Percentiles rank a stretch among this genome's conserved stretches.
These are phyloP conservation scores for Diophrys appendiculata DNA, from an alignment of 73 alveolate genomes.

Conservation along the genomic window DNA sequence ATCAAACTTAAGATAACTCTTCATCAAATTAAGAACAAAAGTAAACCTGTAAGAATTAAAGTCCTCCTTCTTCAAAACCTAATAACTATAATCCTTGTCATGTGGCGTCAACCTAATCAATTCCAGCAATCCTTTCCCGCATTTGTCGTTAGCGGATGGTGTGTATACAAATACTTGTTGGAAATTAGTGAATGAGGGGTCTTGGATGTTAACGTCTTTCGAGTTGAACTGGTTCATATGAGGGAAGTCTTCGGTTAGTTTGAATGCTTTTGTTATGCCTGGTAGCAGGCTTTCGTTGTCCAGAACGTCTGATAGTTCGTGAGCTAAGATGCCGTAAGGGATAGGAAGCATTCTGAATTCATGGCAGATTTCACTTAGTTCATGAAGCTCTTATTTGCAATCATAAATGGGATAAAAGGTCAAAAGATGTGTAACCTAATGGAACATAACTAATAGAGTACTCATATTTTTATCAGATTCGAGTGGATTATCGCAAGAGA, in stretches of 20 bases:
- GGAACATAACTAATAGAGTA: conserved; percentile 29
- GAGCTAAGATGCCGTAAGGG: conserved; percentile 69
- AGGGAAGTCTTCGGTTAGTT: conserved; percentile 61
- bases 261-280: conserved; percentile 25
- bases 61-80: conserved; percentile 23
- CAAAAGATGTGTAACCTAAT: conserved; percentile 15
- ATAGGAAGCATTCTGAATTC: conserved; percentile 60
- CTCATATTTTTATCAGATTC: background rate
- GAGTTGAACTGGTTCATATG: conserved; percentile 42
- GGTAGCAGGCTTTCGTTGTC: conserved; percentile 61
- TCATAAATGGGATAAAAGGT: conserved; percentile 13
- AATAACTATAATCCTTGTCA: conserved; percentile 26
- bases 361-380: conserved; percentile 41
- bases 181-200: conserved; percentile 9
- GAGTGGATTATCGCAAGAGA: conserved; percentile 10
- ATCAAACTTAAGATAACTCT: conserved; percentile 2
- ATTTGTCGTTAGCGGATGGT: background rate
- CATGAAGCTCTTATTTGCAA: conserved; percentile 6
- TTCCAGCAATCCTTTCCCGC: background rate
- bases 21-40: background rate
- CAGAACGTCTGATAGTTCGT: conserved; percentile 46
- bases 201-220: conserved; percentile 38
- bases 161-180: conserved; percentile 40
- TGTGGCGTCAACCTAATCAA: conserved; percentile 15
- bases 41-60: conserved; percentile 30